Percentiles rank a stretch among this genome's conserved stretches.
Conservation (phyloP, 352 stramenopile species). For the Phytophthora palmivora region DNA sequence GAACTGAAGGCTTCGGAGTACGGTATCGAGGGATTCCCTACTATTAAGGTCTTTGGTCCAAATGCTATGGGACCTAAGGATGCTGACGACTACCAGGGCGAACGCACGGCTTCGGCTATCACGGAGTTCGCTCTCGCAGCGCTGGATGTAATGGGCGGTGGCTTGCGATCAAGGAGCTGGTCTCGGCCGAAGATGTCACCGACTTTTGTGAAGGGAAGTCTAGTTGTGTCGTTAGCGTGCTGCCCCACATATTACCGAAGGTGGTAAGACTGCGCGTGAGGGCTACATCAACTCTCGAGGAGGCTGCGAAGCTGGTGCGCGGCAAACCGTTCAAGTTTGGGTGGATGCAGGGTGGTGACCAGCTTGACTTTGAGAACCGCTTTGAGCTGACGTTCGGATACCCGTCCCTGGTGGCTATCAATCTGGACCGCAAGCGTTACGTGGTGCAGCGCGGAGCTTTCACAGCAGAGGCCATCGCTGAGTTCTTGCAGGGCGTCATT, state of each 20-base stretch:
- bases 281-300: slow-evolving; percentile 84
- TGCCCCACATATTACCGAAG: slow-evolving; percentile 92
- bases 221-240: slow-evolving; percentile 90
- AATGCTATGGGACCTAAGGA: slow-evolving; percentile 58
- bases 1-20: slow-evolving; percentile 90
- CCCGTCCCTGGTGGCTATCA: slow-evolving; percentile 91
- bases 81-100: slow-evolving; percentile 88
- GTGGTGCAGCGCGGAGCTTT: slow-evolving; percentile 85
- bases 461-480: slow-evolving; percentile 65
- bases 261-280: slow-evolving; percentile 85
- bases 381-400: slow-evolving; percentile 93
- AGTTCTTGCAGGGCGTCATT: slow-evolving; percentile 80
- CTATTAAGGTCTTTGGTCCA: slow-evolving; percentile 94
- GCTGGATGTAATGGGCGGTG: slow-evolving; percentile 74
- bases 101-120: slow-evolving; percentile 86
- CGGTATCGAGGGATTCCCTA: slow-evolving; percentile 94
- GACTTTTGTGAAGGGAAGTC: slow-evolving; percentile 89
- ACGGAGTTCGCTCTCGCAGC: slow-evolving; percentile 76
- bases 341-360: slow-evolving; percentile 92
- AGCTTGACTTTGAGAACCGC: slow-evolving; percentile 80
- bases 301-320: slow-evolving; percentile 85
- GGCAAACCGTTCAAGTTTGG: slow-evolving; percentile 92
- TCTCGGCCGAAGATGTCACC: slow-evolving; percentile 62
- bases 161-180: slow-evolving; percentile 86
- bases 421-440: slow-evolving; percentile 85